phyloP scores from a whole-genome alignment of 371 early-diverging fungal genomes.

The Dipsacomyces acuminosporus region DNA sequence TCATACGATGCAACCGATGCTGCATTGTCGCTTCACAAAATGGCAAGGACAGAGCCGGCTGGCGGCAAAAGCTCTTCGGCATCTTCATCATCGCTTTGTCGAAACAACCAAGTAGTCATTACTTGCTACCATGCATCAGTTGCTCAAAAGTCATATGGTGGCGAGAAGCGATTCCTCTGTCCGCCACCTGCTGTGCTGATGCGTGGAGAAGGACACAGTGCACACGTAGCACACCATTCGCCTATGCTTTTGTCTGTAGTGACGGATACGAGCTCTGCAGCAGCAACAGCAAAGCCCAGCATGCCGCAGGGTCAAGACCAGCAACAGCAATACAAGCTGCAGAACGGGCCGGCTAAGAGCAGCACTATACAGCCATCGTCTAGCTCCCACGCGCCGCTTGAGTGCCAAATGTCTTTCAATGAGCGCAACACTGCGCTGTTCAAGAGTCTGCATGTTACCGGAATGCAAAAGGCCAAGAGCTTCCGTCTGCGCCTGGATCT shows the following conservation, averaged over 20 bases:
- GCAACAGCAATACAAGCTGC: constrained; percentile 1
- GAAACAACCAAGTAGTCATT: constrained; percentile 44
- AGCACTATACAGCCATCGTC: constrained; percentile 21
- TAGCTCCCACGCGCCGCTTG: constrained; percentile 40
- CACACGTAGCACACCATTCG: constrained; percentile 50
- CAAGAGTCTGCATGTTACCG: constrained; percentile 66
- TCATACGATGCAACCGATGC: constrained; percentile 19
- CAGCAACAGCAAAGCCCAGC: neutral
- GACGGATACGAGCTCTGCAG: constrained; percentile 23
- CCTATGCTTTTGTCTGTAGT: constrained; percentile 55
- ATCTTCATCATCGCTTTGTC: constrained; percentile 13
- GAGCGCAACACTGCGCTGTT: constrained; percentile 49
- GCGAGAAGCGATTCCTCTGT: constrained; percentile 79
- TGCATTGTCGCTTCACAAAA: constrained; percentile 26
- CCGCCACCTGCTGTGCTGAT: constrained; percentile 74
- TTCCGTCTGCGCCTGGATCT: constrained; percentile 61
- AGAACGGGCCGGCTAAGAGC: neutral
- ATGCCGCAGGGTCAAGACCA: neutral
- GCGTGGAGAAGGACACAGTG: constrained; percentile 50
- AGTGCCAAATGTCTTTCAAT: constrained; percentile 42
- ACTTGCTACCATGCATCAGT: constrained; percentile 48
- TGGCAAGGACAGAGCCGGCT: constrained; percentile 23
- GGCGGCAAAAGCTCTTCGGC: constrained; percentile 4
- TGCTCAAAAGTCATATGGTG: constrained; percentile 86
- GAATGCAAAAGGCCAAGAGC: constrained; percentile 69